phyloP scores from a whole-genome alignment of 225 moss, liverwort and hornwort species.

The Anthoceros angustus region DNA sequence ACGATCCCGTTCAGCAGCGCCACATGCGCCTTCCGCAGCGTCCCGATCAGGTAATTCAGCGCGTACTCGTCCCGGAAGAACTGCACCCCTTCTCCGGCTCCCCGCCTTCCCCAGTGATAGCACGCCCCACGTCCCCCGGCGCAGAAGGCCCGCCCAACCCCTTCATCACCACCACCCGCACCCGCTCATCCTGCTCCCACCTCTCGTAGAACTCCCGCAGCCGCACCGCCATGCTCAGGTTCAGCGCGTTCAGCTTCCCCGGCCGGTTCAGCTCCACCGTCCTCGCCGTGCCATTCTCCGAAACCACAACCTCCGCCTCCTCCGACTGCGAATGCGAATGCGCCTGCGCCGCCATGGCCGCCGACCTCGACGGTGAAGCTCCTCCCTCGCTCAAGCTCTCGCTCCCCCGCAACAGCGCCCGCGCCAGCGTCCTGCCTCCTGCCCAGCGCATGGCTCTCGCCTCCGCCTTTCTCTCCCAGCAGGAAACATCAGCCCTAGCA shows the following conservation, averaged over 20 bases:
- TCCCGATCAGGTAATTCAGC: slow-evolving; percentile 83
- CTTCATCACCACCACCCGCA: slow-evolving; percentile 87
- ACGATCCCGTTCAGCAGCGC: slow-evolving; percentile 76
- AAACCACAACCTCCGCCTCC: slow-evolving; percentile 42
- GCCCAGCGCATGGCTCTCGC: no score
- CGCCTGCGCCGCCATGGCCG: background rate
- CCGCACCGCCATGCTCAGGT: slow-evolving; percentile 44
- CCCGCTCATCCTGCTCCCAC: slow-evolving; percentile 90
- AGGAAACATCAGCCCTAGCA: no score
- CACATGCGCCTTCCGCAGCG: slow-evolving; percentile 87
- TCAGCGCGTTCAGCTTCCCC: slow-evolving; percentile 71
- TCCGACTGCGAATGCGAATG: background rate
- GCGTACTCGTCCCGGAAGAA: slow-evolving; percentile 67
- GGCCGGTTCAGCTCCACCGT: slow-evolving; percentile 83
- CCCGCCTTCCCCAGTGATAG: slow-evolving; percentile 50
- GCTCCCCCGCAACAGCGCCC: no score
- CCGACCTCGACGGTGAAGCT: background rate
- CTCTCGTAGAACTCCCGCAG: slow-evolving; percentile 58
- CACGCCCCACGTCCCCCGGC: slow-evolving; percentile 94
- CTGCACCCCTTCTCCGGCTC: slow-evolving; percentile 27
- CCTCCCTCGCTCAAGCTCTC: background rate
- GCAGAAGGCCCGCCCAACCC: slow-evolving; percentile 87
- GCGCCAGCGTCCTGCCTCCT: no score
- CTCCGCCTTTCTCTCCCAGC: no score
- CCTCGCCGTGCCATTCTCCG: slow-evolving; percentile 66